Evolutionary conservation across 1,284 basidiomycete species (phyloP).

Genomic region (Exobasidium cylindrosporum): DNA sequence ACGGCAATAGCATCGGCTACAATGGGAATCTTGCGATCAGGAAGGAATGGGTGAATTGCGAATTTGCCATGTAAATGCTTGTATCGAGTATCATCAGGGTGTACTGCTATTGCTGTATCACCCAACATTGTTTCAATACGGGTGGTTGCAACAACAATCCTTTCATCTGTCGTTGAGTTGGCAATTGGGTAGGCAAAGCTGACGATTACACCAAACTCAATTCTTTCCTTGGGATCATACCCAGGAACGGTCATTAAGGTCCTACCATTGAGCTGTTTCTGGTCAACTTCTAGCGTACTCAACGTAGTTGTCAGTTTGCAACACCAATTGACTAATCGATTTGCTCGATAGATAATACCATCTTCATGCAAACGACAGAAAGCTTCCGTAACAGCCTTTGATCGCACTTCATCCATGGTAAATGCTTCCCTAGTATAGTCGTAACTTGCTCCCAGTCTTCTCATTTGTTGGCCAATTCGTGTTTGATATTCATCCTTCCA

Average conservation of each 20-base stretch:
- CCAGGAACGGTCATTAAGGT: conserved; percentile 88
- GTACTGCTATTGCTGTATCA: conserved; percentile 94
- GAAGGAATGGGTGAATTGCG: conserved; percentile 82
- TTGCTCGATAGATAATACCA: conserved; percentile 90
- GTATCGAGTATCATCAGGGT: conserved; percentile 90
- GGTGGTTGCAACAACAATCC: conserved; percentile 90
- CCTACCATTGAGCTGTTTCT: conserved; percentile 83
- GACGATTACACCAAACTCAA: conserved; percentile 95
- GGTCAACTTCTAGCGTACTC: conserved; percentile 96
- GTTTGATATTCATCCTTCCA: conserved; percentile 97
- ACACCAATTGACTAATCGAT: conserved; percentile 98
- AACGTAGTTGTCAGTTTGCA: conserved; percentile 91
- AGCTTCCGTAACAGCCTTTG: conserved; percentile 81
- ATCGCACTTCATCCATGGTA: conserved; percentile 74
- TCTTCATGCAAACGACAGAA: conserved; percentile 91
- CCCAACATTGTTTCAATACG: conserved; percentile 99
- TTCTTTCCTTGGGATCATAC: conserved; percentile 87
- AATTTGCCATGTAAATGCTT: conserved; percentile 94
- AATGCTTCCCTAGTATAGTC: conserved; percentile 93
- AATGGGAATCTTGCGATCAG: conserved; percentile 78
- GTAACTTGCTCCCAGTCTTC: conserved; percentile 85
- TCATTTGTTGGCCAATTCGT: conserved; percentile 84
- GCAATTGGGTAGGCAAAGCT: conserved; percentile 92
- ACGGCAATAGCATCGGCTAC: conserved; percentile 79
- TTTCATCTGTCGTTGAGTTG: conserved; percentile 69